Conservation (phyloP, 306 rosid species). For the Sechiopsis laciniata region DNA sequence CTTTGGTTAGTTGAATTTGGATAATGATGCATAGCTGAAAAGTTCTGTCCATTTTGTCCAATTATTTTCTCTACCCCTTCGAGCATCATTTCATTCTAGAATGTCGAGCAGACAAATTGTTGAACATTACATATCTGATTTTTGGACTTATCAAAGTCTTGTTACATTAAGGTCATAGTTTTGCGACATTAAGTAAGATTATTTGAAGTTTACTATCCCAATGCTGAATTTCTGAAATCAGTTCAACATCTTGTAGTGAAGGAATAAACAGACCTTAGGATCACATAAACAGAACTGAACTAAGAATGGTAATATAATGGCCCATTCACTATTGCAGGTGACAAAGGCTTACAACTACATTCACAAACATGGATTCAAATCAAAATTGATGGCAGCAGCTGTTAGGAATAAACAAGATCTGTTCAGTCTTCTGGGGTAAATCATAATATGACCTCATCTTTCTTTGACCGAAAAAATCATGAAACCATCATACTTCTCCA, state of each 20-base stretch:
- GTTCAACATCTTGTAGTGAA: neutral
- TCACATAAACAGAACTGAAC: neutral
- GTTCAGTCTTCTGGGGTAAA: slow-evolving; percentile 88
- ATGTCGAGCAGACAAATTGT: neutral
- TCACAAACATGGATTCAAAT: slow-evolving; percentile 82
- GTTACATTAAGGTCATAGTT: neutral
- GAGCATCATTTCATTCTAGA: slow-evolving; percentile 4
- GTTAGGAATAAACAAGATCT: slow-evolving; percentile 95
- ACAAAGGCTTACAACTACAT: slow-evolving; percentile 87
- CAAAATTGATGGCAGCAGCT: slow-evolving; percentile 99
- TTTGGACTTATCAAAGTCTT: neutral
- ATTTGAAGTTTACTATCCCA: neutral
- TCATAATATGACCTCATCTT: slow-evolving; percentile 21
- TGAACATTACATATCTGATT: neutral
- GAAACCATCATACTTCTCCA: neutral
- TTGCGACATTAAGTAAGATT: neutral
- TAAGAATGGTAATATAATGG: neutral
- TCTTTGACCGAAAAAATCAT: neutral
- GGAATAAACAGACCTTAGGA: neutral
- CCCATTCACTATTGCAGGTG: slow-evolving; percentile 45
- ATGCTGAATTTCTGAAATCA: neutral
- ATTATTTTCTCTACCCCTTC: neutral
- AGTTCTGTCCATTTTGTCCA: neutral
- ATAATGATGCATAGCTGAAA: neutral
- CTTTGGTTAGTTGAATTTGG: slow-evolving; percentile 56